A percentile compares a stretch with the other conserved stretches of the same genome.
These are phyloP conservation scores for Cryptococcus sp. DNA, from an alignment of 1,284 basidiomycete genomes.

Conservation along the genomic window DNA sequence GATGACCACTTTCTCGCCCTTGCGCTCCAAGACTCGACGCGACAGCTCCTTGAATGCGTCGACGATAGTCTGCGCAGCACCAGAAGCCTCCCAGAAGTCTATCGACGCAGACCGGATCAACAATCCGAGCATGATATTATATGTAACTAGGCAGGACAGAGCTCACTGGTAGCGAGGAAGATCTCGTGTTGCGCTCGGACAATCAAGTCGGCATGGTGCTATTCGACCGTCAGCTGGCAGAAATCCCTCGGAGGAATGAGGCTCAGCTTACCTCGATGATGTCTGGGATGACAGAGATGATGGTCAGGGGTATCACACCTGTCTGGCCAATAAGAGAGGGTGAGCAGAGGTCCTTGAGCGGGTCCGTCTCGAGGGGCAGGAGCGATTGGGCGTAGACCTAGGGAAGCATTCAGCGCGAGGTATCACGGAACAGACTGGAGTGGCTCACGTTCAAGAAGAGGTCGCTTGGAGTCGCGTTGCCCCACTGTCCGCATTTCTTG, in stretches of 20 bases:
- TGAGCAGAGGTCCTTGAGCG: constrained; percentile 33
- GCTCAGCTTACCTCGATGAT: constrained; percentile 26
- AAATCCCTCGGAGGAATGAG: not conserved
- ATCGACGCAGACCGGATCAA: not conserved
- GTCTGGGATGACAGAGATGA: constrained; percentile 39
- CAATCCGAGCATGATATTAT: not conserved
- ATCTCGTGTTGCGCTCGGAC: constrained; percentile 34
- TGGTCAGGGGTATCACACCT: constrained; percentile 33
- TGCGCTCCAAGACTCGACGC: constrained; percentile 25
- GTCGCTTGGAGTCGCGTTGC: constrained; percentile 22
- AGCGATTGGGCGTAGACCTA: constrained; percentile 36
- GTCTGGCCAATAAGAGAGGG: constrained; percentile 28
- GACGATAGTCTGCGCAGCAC: constrained; percentile 26
- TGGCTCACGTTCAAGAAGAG: constrained; percentile 33
- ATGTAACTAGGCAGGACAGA: not conserved
- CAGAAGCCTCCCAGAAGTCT: constrained; percentile 40
- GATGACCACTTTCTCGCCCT: constrained; percentile 32
- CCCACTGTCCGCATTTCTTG: constrained; percentile 29
- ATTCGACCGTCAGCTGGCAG: not conserved
- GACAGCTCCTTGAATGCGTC: constrained; percentile 38
- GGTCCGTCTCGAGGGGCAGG: constrained; percentile 27
- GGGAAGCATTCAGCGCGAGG: not conserved
- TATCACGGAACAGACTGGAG: not conserved
- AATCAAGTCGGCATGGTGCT: constrained; percentile 39
- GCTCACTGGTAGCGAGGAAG: constrained; percentile 40